Base-by-base conservation (phyloP, 768 basidiomycete species). In the Naganishia vaughanmartiniae region DNA sequence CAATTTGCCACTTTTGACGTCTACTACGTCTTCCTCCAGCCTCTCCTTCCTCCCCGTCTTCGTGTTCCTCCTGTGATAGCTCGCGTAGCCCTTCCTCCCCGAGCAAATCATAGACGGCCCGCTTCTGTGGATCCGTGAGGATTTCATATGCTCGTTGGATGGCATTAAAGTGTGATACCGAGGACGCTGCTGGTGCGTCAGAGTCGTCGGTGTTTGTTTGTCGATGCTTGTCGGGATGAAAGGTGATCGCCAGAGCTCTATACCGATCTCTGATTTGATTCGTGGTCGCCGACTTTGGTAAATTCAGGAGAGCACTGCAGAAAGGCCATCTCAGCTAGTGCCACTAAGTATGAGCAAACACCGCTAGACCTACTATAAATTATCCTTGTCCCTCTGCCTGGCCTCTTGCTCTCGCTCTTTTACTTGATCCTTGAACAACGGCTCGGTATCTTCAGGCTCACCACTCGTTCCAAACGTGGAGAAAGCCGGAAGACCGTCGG, bases 1-100 rank as follows among this genome's bases (percentile, higher is more conserved):
- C 53, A 15, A 70, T 33, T 28, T 69, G 55, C 60, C 69, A 65
- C 1, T 58, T 58, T 30, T 42, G 58, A 72, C 84, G 12, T 85
- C 84, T 42, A 86, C 87, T 74, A 77, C 48, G 31, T 92, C 89
- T 28, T 92, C 89, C 74, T 92, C 82, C 46, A 89, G 87, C 70
- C 90, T 92, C 79, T 90, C 91, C 75, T 90, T 87, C 85, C 95
- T 93, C 82, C 93, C 96, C 73, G 97, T 86, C 9, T 88, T 87
- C 77, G 93, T 89, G 28, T 93, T 83, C 51, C 88, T 84, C 75
- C 94, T 92, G 70, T 90, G 89, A 86, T 79, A 82, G 9, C 74
- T 74, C 28, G 70, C 77, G 77, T 26, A 84, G 70, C 4, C 83
- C 83, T 39, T 82, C 53, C 80, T 81, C 78, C 84, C 90, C 91